phyloP scores from a whole-genome alignment of 2,329 filamentous ascomycete species.

The Thermothelomyces thermophilus region DNA sequence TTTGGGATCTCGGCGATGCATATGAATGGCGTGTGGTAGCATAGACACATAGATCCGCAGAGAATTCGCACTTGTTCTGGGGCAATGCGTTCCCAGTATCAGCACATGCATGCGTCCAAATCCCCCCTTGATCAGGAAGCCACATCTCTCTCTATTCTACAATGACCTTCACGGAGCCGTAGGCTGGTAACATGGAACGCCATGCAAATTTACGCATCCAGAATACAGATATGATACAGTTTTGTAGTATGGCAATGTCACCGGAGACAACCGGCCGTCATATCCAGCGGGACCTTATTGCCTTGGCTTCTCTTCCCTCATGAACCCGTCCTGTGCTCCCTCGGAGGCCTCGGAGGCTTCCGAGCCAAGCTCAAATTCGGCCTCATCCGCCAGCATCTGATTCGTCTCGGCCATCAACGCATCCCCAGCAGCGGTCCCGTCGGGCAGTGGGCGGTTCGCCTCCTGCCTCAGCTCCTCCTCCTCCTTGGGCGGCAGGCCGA shows the following conservation, averaged over 20 bases:
- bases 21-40: background rate
- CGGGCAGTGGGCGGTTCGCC: conserved; percentile 25
- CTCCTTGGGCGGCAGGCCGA: conserved; percentile 54
- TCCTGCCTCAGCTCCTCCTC: conserved; percentile 27
- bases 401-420: conserved; percentile 35
- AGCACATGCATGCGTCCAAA: no score
- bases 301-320: conserved; percentile 24
- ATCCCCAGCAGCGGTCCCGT: conserved; percentile 16
- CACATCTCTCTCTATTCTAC: no score
- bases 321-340: conserved; percentile 24
- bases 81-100: background rate
- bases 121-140: no score
- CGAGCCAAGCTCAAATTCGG: conserved; percentile 23
- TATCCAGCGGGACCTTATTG: background rate
- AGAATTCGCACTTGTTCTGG: background rate
- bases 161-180: background rate
- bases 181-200: background rate
- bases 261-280: background rate
- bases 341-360: conserved; percentile 4
- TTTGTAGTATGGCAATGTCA: background rate
- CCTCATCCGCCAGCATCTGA: conserved; percentile 35
- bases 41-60: conserved; percentile 2
- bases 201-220: conserved; percentile 1
- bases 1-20: background rate
- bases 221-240: conserved; percentile 13